These are phyloP conservation scores for bread wheat (Triticum aestivum) DNA, from an alignment of 176 grass and related monocot species.

Conservation along the genomic window IWGSC_CS_RefSeq_v2.1 NC_057814.1:123979297-123979796, in stretches of 20 bases:
- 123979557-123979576: background rate
- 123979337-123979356: background rate
- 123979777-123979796: background rate
- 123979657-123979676: background rate
- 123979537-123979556: background rate
- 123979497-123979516: slow-evolving; percentile 7
- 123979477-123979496: background rate
- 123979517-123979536: background rate
- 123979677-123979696: background rate
- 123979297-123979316: background rate
- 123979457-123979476: background rate
- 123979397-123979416: background rate
- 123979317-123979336: background rate
- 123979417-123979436: slow-evolving; percentile 5
- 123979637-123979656: background rate
- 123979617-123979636: background rate
- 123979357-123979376: slow-evolving; percentile 22
- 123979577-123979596: background rate
- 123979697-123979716: background rate
- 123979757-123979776: background rate
- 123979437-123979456: slow-evolving; percentile 7
- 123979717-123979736: background rate
- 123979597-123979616: background rate
- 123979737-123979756: background rate
- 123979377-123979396: background rate